Base-by-base conservation (phyloP, 192 early-diverging fungal species). In the Backusella circina region DNA sequence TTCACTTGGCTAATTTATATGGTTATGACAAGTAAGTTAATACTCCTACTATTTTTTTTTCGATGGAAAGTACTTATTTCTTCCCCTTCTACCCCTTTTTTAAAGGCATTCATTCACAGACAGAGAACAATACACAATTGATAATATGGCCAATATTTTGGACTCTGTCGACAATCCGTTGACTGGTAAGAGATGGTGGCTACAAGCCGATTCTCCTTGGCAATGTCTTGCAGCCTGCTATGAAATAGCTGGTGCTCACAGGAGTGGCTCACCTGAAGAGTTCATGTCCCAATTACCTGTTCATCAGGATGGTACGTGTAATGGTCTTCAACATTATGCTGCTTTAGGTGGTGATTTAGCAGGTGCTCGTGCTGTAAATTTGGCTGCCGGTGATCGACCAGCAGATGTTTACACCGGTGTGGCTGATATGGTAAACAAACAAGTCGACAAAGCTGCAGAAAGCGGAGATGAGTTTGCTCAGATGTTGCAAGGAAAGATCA, bases 301-400 rank as follows among this genome's bases (percentile, higher is more conserved):
- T 18, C 97, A 99, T 82, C 96, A 97, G 80, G 98, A 99, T 80
- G 98, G 96, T 32, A 96, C 96, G 0, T 99, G 98, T 84, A 98
- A 98, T 74, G 98, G 98, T 12, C 85, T 99, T 72, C 98, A 99
- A 87, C 98, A 99, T 85, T 98, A 98, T 79, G 98, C 98, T 3
- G 96, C 98, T 1, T 84, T 99, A 71, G 97, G 96, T 66, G 95
- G 96, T 75, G 98, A 99, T 79, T 81, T 85, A 35, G 86, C 88
- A 37, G 96, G 96, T 51, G 98, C 97, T 3, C 76, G 83, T 51
- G 92, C 94, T 39, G 98, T 99, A 73, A 98, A 99, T 75, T 83
- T 99, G 36, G 74, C 91, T 3, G 93, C 94, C 10, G 86, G 90
- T 7, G 93, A 96, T 68, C 80, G 88, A 26, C 98, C 98, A 8